Evolutionary conservation across 257 asterid genomes (phyloP), one percentile per base, ranked within the genome.

Genomic region (Solanum paucissectum): DNA sequence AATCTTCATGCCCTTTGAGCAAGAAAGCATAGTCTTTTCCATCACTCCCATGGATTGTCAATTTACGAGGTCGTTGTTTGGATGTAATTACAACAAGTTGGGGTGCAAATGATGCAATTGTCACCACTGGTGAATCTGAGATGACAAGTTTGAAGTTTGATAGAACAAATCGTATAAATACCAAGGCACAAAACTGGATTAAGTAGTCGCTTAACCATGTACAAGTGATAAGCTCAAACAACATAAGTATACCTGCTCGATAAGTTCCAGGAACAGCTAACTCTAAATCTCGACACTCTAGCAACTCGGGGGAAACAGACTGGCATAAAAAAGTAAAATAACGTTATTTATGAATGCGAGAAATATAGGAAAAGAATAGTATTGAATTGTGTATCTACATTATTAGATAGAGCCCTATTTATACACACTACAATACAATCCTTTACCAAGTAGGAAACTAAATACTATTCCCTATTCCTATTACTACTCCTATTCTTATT

Each of bases 221-320:
- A 21, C 18, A 7, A 18, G 5, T 82, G 33, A 82, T 49, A 52
- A 87, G 40, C 21, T 77, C 32, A 27, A 83, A 68, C 36, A 69
- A 64, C 85, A 23, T 42, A 9, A 36, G 66, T 84, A 44, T 88
- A 96, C 99, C 99, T 83, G 99, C 98, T 89, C 90, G 95, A 90
- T 97, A 97, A 83, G 99, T 95, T 91, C 99, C 99, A 89, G 99
- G 99, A 88, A 97, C 98, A 74, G 99, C 99, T 89, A 97, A 92
- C 91, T 94, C 98, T 87, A 97, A 92, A 89, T 96, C 91, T 83
- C 95, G 96, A 93, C 99, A 97, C 87, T 94, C 97, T 89, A 97
- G 91, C 85, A 97, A 91, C 83, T 94, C 99, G 5, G 99, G 99
- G 42, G 99, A 96, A 62, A 97, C 99, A 36, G 99, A 94, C 99